Evolutionary conservation across 2,329 filamentous ascomycete genomes (phyloP), one percentile per base, ranked within the genome.

Genomic region (Claviceps sp.): DNA sequence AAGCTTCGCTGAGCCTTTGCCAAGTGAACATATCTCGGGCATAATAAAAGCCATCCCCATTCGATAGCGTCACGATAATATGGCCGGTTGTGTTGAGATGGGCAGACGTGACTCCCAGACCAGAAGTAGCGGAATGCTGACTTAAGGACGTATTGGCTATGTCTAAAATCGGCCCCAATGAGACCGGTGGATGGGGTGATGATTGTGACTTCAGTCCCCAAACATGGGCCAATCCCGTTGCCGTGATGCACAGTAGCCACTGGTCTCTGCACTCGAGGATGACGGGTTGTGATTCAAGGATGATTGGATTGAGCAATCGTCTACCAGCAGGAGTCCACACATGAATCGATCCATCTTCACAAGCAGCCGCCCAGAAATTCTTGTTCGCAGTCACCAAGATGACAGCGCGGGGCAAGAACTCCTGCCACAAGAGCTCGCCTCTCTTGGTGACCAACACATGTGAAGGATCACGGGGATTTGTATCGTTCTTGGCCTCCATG

Each of bases 1-100:
- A 98, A 2, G 88, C 79, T 64, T 98, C 94, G 2, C 89, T 95
- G n/a, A 98, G 75, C 9, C 90, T 82, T 67, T 97, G 91, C 93
- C 93, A 98, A 7, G 83, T 80, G 66, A 82, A 91, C 84, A 98
- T 86, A 17, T 78, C 76, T 0, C 85, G 79, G 1, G 87, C 87
- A 68, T 98, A 98, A 50, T 83, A 83, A 68, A 89, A 98, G 1
- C 93, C 93, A 60, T 98, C 91, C 20, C 93, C 93, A 60, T 96
- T 97, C 23, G 85, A 93, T 53, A 98, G 76, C 0, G 88, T 93
- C n/a, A 97, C 80, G 23, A 97, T 76, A 20, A 97, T 78, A 45
- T 88, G 79, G 1, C 93, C 94, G 50, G 82, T 83, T 0, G 87
- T 88, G 65, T 96, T 98, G 50, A 98, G 76, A 45, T 93, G 85